A percentile compares a stretch with the other conserved stretches of the same genome.
phyloP scores from a whole-genome alignment of 2,329 filamentous ascomycete genomes.

The Aspergillus brunneoviolaceus region DNA sequence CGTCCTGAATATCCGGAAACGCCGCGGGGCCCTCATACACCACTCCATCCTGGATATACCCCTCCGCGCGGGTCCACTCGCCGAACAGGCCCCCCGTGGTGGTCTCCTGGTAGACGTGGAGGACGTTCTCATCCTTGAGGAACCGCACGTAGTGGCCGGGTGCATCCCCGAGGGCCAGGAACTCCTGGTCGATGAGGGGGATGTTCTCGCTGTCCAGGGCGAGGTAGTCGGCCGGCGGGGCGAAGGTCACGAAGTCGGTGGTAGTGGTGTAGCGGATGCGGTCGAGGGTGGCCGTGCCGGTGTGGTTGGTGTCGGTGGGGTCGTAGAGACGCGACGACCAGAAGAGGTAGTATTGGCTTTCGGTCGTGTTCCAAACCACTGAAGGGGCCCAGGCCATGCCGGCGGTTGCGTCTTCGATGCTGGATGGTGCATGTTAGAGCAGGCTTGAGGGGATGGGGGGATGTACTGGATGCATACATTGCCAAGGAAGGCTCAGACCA shows the following conservation, averaged over 20 bases:
- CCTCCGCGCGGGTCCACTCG: neutral
- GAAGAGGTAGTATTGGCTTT: slow-evolving; percentile 7
- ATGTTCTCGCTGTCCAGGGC: neutral
- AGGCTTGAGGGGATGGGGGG: too few species aligned
- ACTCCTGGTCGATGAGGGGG: slow-evolving; percentile 12
- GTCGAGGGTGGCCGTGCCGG: slow-evolving; percentile 1
- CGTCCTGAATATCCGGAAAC: neutral
- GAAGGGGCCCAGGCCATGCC: slow-evolving; percentile 12
- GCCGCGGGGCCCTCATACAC: slow-evolving; percentile 5
- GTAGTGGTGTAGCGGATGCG: slow-evolving; percentile 10
- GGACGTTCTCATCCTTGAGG: slow-evolving; percentile 6
- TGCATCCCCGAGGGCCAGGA: neutral
- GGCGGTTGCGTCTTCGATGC: slow-evolving; percentile 3
- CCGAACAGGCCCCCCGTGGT: slow-evolving; percentile 4
- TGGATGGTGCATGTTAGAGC: neutral
- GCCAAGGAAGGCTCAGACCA: slow-evolving; percentile 1
- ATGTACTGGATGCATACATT: too few species aligned
- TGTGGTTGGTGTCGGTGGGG: neutral
- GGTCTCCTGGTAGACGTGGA: slow-evolving; percentile 8
- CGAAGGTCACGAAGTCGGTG: slow-evolving; percentile 6
- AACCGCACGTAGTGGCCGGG: slow-evolving; percentile 1
- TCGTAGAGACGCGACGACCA: slow-evolving; percentile 1
- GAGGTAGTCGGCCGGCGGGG: slow-evolving; percentile 3
- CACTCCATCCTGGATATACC: neutral
- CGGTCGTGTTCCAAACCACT: slow-evolving; percentile 6